Evolutionary conservation across 176 grass and related monocot species (phyloP), one percentile per base, ranked within the genome.

Genomic region (Thinopyrum elongatum): DNA sequence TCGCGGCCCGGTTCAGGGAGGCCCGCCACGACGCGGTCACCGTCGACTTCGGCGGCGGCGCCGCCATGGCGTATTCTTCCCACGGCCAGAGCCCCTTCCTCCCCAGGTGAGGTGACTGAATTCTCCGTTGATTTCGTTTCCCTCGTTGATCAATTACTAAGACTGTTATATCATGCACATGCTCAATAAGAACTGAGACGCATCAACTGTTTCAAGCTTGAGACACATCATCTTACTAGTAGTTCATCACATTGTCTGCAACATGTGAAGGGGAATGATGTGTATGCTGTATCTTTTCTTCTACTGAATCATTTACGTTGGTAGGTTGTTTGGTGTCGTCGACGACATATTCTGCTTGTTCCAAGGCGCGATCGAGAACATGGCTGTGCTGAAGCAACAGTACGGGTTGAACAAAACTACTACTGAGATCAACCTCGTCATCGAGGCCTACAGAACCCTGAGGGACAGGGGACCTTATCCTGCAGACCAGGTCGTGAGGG

Each of bases 401-500:
- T 98, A 98, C 77, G 95, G 95, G 62, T 91, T 98, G 29, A 74
- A 80, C 61, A 92, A 98, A 78, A 83, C 25, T 21, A 77, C 83
- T 4, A 95, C 87, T 63, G 95, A 98, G 72, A 86, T 93, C 82
- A 87, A 87, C 74, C 90, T 98, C 58, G 36, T 98, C 21, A 93
- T 95, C 39, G 95, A 98, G 64, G 93, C 93, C 11, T 95, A 98
- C 71, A 92, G 91, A 79, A 88, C 93, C 25, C 78, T 92, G 76
- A 95, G 95, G 66, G 95, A 98, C 89, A 90, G 93, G 63, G 95
- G 95, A 27, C 93, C 95, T 84, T 95, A 91, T 81, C 95, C 95
- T 42, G 89, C 82, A 13, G 93, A 92, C 81, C 84, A 93, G 68
- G 93, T 93, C 38, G 82, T 98, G 70, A 90, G 89, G 84, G 93